phyloP scores from a whole-genome alignment of 139 green algal species.

The Yamagishiella unicocca region DNA sequence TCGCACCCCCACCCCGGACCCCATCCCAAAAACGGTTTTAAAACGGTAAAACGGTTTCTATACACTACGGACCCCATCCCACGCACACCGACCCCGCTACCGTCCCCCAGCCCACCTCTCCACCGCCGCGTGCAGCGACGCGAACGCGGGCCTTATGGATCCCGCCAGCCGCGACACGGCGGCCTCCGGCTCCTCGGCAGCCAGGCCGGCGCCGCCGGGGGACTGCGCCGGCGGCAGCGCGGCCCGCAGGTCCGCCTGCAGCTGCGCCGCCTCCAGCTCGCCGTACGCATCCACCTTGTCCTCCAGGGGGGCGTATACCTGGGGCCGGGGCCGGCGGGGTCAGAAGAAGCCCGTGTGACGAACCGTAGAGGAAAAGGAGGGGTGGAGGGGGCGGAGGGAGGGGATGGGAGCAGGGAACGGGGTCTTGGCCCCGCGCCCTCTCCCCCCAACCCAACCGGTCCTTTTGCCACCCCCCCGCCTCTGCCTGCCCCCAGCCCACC shows the following conservation, averaged over 20 bases:
- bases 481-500: background rate
- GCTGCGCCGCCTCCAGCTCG: slow-evolving; percentile 52
- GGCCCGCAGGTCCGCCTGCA: slow-evolving; percentile 6
- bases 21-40: too few species aligned
- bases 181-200: background rate
- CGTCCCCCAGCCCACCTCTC: slow-evolving; percentile 41
- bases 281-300: slow-evolving; percentile 58
- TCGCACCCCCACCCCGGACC: too few species aligned
- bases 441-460: background rate
- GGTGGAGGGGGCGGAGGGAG: background rate
- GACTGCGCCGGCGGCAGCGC: background rate
- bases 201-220: background rate
- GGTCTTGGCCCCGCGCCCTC: too few species aligned
- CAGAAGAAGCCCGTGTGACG: background rate
- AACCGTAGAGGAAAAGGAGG: too few species aligned
- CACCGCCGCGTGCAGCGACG: slow-evolving; percentile 14
- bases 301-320: slow-evolving; percentile 42
- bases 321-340: background rate
- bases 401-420: background rate
- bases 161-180: slow-evolving; percentile 50
- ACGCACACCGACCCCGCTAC: too few species aligned
- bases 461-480: background rate
- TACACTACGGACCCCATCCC: too few species aligned
- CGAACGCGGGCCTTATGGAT: slow-evolving; percentile 48
- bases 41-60: too few species aligned